phyloP scores from a whole-genome alignment of 176 grass and related monocot species.

The Eleusine indica region DNA sequence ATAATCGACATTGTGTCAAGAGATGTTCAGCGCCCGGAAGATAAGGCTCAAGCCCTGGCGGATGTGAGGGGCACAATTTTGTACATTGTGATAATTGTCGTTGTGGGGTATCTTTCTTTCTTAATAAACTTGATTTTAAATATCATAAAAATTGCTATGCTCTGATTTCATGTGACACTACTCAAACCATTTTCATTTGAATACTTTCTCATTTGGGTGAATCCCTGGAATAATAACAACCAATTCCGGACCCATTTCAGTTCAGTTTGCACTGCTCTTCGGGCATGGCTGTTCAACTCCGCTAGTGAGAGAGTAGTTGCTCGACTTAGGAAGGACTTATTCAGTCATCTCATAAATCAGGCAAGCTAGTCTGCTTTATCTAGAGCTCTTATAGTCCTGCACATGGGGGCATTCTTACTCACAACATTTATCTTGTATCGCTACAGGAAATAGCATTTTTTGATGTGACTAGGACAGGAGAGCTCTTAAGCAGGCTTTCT shows the following conservation, averaged over 20 bases:
- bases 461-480: slow-evolving; percentile 94
- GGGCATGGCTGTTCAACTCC: slow-evolving; percentile 94
- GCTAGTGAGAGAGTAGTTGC: slow-evolving; percentile 96
- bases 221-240: slow-evolving; percentile 33
- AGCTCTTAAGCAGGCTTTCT: slow-evolving; percentile 96
- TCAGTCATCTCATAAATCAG: slow-evolving; percentile 92
- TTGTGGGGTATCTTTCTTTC: slow-evolving; percentile 68
- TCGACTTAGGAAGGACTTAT: slow-evolving; percentile 94
- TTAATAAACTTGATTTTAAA: slow-evolving; percentile 28
- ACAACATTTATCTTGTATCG: slow-evolving; percentile 25
- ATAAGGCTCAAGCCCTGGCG: slow-evolving; percentile 69
- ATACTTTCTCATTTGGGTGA: neutral
- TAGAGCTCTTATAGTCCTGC: neutral
- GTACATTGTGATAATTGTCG: slow-evolving; percentile 79
- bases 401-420: slow-evolving; percentile 5
- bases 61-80: slow-evolving; percentile 81
- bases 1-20: slow-evolving; percentile 98
- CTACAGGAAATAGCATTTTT: slow-evolving; percentile 95
- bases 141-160: slow-evolving; percentile 15
- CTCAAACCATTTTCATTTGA: neutral
- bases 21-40: slow-evolving; percentile 70
- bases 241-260: slow-evolving; percentile 52
- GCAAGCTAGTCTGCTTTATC: slow-evolving; percentile 33
- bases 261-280: slow-evolving; percentile 83
- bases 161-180: neutral